Evolutionary conservation across 228 moss, liverwort and hornwort species (phyloP), one percentile per base, ranked within the genome.

Genomic region (Sphagnum magellanicum): DNA sequence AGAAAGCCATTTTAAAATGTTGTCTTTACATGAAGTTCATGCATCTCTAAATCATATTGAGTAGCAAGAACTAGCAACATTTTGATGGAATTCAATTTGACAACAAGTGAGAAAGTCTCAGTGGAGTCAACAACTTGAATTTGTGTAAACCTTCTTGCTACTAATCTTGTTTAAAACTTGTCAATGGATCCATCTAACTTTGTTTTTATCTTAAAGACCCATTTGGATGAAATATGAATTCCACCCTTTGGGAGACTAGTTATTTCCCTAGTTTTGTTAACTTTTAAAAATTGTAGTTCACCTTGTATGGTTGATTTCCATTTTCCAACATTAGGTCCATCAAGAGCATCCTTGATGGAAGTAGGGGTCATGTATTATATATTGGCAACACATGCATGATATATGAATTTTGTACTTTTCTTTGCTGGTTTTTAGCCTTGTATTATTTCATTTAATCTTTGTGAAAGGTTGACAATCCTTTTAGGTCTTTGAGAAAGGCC

Each of bases 181-280:
- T 16, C 58, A 10, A 60, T 59, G 6, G 58, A 50, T 0, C 66
- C 66, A 60, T 73, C 11, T 6, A 11, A 1, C 8, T 73, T 73
- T 10, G 50, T 13, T 12, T 73, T 73, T 5, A 67, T 17, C 46
- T 73, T 67, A 8, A 73, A 73, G 0, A 65, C 50, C 66, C 66
- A 66, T 32, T 73, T 73, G 8, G 8, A 50, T 4, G 50, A 63
- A 13, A 63, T 63, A 0, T 52, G 7, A 5, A 46, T 64, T 52
- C 55, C 0, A 4, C 48, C 13, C 0, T 15, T 50, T 72, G 65
- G 64, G 0, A 61, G 5, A 0, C 49, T 11, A 4, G 0, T 61
- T 4, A 63, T 14, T 1, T 50, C 32, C 16, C 17, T 53, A 4
- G 65, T 72, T 0, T 59, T 6, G 16, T 66, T 72, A 0, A 16